Base-by-base conservation (phyloP, 805 yeast species). In the Hanseniaspora thailandica region DNA sequence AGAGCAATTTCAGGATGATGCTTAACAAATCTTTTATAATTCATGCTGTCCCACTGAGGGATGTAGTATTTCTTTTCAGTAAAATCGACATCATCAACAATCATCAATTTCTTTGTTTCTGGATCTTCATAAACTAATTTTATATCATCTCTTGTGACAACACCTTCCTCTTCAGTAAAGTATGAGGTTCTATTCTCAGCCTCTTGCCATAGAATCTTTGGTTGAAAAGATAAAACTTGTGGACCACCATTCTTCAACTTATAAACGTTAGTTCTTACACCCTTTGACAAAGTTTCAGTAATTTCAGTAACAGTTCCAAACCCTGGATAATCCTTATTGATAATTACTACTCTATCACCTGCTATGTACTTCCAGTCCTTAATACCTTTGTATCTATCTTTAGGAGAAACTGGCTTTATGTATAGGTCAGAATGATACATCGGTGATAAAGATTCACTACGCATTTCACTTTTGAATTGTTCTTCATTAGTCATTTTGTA, bases 41-140 rank as follows among this genome's bases (percentile, higher is more conserved):
- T 69, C 74, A 82, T 76, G 61, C 73, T 73, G 63, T 81, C 82
- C 66, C 82, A 81, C 59, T 82, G 78, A 44, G 77, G 78, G 63
- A 88, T 95, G 66, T 76, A 90, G 63, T 84, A 82, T 48, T 71
- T 68, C 22, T 86, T 95, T 49, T 76, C 76, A 19, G 54, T 25
- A 63, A 80, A 80, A 28, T 74, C 79, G 19, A 90, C 63, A 44
- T 80, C 79, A 60, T 85, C 84, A 26, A 95, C 87, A 3, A 88
- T 96, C 13, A 87, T 84, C 40, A 86, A 82, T 60, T 75, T 65
- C 2, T 90, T 90, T 25, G 75, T 73, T 15, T 63, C 69, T 48
- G 79, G 86, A 58, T 82, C 81, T 51, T 84, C 84, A 23, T 90
- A 89, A 1, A 90, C 93, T 47, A 90, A 75, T 62, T 82, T 81